Evolutionary conservation across 176 grass and related monocot genomes (phyloP).

Genomic region (Avena insularis): DNA sequence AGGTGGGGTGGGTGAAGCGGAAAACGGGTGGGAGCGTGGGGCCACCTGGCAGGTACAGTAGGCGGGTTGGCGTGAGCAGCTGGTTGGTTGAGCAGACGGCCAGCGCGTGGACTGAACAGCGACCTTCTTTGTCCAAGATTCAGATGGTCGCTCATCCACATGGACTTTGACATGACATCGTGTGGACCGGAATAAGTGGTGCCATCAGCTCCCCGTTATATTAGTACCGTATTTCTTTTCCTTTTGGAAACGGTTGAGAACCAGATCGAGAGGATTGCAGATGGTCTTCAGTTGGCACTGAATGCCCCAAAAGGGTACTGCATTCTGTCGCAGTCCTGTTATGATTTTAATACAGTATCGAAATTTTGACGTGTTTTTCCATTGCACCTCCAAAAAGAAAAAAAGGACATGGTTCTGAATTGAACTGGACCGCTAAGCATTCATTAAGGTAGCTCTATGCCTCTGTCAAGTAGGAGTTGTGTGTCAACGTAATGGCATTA

Average conservation of each 20-base stretch:
- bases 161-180: not conserved
- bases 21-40: not conserved
- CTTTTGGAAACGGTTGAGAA: not conserved
- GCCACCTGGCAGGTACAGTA: constrained; percentile 31
- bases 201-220: not conserved
- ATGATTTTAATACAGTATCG: not conserved
- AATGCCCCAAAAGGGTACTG: not conserved
- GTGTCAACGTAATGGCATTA: not conserved
- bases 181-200: not conserved
- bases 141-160: not conserved
- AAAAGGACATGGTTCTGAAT: not conserved
- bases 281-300: not conserved
- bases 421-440: not conserved
- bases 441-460: not conserved
- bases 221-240: not conserved
- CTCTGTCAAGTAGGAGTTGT: not conserved
- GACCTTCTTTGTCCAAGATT: constrained; percentile 15
- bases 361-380: not conserved
- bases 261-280: not conserved
- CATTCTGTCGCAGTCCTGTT: not conserved
- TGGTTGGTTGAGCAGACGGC: constrained; percentile 28
- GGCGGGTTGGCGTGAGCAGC: not conserved
- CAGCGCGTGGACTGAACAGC: not conserved
- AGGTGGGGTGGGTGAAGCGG: constrained; percentile 5
- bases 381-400: not conserved